Conservation (phyloP, 1,284 basidiomycete genomes). For the Apiotrichum laibachii region DNA sequence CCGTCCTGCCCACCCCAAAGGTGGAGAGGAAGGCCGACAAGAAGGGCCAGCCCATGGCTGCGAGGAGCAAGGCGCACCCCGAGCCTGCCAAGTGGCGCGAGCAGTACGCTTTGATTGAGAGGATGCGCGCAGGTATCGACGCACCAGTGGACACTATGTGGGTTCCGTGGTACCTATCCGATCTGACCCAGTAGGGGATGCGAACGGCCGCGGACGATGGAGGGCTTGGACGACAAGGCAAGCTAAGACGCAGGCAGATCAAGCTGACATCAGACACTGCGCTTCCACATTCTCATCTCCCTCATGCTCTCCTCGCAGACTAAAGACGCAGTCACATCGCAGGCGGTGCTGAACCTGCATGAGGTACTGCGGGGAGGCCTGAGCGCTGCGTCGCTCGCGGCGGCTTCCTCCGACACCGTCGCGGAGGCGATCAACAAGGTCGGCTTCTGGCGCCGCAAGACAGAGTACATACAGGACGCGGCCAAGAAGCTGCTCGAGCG, state of each 20-base stretch:
- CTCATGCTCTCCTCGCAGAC: conserved; percentile 96
- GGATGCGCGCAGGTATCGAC: conserved; percentile 67
- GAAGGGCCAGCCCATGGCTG: conserved; percentile 57
- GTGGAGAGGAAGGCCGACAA: conserved; percentile 13
- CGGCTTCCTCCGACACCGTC: conserved; percentile 64
- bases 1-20: background rate
- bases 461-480: conserved; percentile 66
- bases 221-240: conserved; percentile 66
- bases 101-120: conserved; percentile 69
- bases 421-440: conserved; percentile 79
- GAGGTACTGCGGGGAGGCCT: conserved; percentile 70
- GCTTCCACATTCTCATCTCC: conserved; percentile 82
- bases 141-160: conserved; percentile 94
- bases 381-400: conserved; percentile 67
- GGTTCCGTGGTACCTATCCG: conserved; percentile 43
- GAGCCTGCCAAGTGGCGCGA: conserved; percentile 70
- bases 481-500: conserved; percentile 66
- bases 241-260: conserved; percentile 9
- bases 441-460: conserved; percentile 89
- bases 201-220: conserved; percentile 33
- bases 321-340: conserved; percentile 81
- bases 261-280: conserved; percentile 59
- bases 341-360: conserved; percentile 76
- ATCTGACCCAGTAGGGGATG: conserved; percentile 30
- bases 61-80: conserved; percentile 61